These are phyloP conservation scores for Penicillium aurantiogriseum DNA, from an alignment of 2,329 filamentous ascomycete genomes.

Conservation along the genomic window DNA sequence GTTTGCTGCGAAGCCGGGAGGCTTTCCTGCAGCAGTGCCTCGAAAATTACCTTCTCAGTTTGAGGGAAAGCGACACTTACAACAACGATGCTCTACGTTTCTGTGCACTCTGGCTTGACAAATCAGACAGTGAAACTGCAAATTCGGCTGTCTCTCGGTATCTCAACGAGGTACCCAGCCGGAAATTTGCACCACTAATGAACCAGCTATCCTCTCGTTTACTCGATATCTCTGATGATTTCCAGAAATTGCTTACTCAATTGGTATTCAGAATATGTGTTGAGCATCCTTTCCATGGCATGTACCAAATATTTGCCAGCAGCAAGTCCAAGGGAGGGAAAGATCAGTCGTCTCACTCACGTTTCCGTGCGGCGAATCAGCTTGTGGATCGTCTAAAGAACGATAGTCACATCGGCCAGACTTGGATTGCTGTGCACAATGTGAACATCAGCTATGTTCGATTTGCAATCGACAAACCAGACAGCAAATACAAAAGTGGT, in stretches of 20 bases:
- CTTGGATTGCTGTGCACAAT: slow-evolving; percentile 71
- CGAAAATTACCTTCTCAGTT: slow-evolving; percentile 85
- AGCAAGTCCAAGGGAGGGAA: slow-evolving; percentile 65
- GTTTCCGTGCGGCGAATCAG: slow-evolving; percentile 69
- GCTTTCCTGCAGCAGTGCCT: slow-evolving; percentile 85
- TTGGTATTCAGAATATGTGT: slow-evolving; percentile 80
- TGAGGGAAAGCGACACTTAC: slow-evolving; percentile 81
- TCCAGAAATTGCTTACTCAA: slow-evolving; percentile 72
- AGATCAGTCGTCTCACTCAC: slow-evolving; percentile 71
- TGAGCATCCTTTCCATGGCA: slow-evolving; percentile 93
- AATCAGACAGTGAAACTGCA: slow-evolving; percentile 70
- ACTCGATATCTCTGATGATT: slow-evolving; percentile 65
- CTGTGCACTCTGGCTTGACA: slow-evolving; percentile 89
- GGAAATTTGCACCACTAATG: slow-evolving; percentile 90
- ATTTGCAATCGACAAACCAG: slow-evolving; percentile 47
- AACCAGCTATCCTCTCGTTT: slow-evolving; percentile 95
- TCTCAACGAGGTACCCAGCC: slow-evolving; percentile 73
- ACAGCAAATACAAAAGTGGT: slow-evolving; percentile 65
- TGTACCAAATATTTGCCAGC: slow-evolving; percentile 93
- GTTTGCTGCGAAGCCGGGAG: slow-evolving; percentile 71
- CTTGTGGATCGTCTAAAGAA: slow-evolving; percentile 62
- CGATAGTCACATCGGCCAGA: slow-evolving; percentile 52
- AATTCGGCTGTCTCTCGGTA: slow-evolving; percentile 73
- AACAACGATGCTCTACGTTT: slow-evolving; percentile 90
- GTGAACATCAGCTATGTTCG: slow-evolving; percentile 65